Conservation (phyloP, 768 basidiomycete species). For the Lactarius psammicola region DNA sequence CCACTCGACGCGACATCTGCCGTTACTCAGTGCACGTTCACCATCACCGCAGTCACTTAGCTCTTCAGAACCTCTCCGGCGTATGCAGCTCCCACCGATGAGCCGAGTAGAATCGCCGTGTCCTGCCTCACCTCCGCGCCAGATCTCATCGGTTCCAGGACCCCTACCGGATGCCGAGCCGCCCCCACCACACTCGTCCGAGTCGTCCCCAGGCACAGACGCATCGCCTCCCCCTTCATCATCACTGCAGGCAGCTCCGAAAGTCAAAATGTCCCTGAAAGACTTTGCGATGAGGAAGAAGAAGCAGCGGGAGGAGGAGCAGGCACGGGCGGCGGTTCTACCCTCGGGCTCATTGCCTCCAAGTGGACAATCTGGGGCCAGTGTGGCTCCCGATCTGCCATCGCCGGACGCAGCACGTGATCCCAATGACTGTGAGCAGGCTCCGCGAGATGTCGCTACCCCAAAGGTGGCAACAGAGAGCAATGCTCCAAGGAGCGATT, state of each 20-base stretch:
- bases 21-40: background rate
- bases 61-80: slow-evolving; percentile 16
- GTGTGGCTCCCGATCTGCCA: background rate
- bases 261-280: slow-evolving; percentile 31
- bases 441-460: background rate
- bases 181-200: background rate
- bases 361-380: background rate
- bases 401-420: background rate
- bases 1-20: background rate
- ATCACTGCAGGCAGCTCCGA: slow-evolving; percentile 8
- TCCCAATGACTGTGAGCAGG: background rate
- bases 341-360: background rate
- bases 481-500: background rate
- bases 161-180: background rate
- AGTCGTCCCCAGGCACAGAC: background rate
- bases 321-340: background rate
- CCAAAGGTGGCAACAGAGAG: background rate
- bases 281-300: slow-evolving; percentile 30
- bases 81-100: background rate
- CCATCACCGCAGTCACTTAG: slow-evolving; percentile 14
- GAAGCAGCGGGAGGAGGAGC: slow-evolving; percentile 29
- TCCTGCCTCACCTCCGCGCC: background rate
- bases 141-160: background rate
- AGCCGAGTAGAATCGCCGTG: background rate
- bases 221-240: slow-evolving; percentile 13